phyloP scores from a whole-genome alignment of 495 filamentous ascomycete genomes.

The Penicillium antarcticum region DNA sequence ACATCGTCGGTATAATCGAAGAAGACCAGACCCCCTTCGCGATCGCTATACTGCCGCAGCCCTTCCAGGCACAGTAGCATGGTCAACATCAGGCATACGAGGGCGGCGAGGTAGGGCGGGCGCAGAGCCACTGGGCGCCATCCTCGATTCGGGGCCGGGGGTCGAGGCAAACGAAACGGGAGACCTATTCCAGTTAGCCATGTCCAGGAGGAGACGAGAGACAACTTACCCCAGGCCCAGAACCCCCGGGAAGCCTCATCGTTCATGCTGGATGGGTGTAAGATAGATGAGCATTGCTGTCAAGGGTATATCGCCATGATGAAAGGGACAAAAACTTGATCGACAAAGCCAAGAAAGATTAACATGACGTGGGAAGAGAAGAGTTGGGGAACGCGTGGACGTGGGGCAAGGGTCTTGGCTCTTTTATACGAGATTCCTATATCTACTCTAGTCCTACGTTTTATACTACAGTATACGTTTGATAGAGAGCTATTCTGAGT shows the following conservation, averaged over 20 bases:
- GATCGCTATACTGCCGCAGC: conserved; percentile 33
- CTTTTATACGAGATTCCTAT: too few relatives aligned
- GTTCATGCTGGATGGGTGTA: conserved; percentile 17
- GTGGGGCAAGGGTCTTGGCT: too few relatives aligned
- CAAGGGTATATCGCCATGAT: neutral
- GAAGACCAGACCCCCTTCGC: conserved; percentile 31
- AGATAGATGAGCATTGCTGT: conserved; percentile 19
- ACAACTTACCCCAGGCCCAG: conserved; percentile 15
- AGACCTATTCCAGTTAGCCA: neutral
- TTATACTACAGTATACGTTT: too few relatives aligned
- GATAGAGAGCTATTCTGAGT: too few relatives aligned
- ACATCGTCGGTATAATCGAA: conserved; percentile 34
- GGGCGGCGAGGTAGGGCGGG: conserved; percentile 26
- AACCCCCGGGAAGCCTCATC: conserved; percentile 11
- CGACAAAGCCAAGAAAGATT: too few relatives aligned
- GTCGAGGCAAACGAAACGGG: conserved; percentile 6
- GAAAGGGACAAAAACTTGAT: too few relatives aligned
- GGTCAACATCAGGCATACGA: conserved; percentile 25
- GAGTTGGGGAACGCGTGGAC: too few relatives aligned
- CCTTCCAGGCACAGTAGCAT: conserved; percentile 27
- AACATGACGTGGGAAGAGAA: neutral
- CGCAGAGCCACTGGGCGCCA: conserved; percentile 40
- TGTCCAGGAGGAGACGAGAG: neutral
- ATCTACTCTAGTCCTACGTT: too few relatives aligned
- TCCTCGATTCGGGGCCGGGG: conserved; percentile 12